A percentile compares a stretch with the other conserved stretches of the same genome.
Evolutionary conservation across 2,329 filamentous ascomycete genomes (phyloP).

Genomic region (Epicoccum nigrum): DNA sequence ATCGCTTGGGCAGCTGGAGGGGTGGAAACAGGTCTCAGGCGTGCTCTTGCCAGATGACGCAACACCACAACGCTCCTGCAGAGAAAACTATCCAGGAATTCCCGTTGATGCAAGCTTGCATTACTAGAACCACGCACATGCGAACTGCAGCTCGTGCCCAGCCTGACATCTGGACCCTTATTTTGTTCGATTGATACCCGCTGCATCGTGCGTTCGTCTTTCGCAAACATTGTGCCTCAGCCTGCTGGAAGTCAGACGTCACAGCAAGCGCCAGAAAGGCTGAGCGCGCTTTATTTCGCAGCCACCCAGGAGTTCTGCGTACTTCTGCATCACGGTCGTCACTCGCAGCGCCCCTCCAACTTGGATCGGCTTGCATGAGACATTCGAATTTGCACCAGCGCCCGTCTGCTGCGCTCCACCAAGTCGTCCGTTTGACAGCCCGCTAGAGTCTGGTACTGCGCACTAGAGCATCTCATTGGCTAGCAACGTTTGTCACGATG

Average conservation of each 20-base stretch:
- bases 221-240: slow-evolving; percentile 13
- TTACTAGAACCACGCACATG: slow-evolving; percentile 15
- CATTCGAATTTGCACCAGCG: slow-evolving; percentile 1
- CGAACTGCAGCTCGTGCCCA: slow-evolving; percentile 19
- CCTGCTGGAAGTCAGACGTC: slow-evolving; percentile 19
- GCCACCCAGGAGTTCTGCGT: slow-evolving; percentile 9
- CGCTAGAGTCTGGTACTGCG: slow-evolving; percentile 4
- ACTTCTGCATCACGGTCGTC: slow-evolving; percentile 3
- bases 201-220: slow-evolving; percentile 10
- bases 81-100: not conserved
- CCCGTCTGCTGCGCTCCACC: slow-evolving; percentile 5
- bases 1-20: not conserved
- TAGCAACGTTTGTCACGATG: slow-evolving; percentile 4
- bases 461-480: slow-evolving; percentile 11
- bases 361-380: slow-evolving; percentile 7
- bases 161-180: slow-evolving; percentile 16
- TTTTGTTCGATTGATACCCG: slow-evolving; percentile 10
- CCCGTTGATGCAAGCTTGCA: slow-evolving; percentile 13
- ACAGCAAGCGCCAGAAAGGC: slow-evolving; percentile 25
- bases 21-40: slow-evolving; percentile 11
- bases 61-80: slow-evolving; percentile 9
- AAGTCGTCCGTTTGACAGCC: slow-evolving; percentile 2
- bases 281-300: slow-evolving; percentile 20
- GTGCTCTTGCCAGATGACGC: slow-evolving; percentile 12
- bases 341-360: not conserved